Conservation (phyloP, 2,329 filamentous ascomycete species). For the Scedosporium minutisporum region DNA sequence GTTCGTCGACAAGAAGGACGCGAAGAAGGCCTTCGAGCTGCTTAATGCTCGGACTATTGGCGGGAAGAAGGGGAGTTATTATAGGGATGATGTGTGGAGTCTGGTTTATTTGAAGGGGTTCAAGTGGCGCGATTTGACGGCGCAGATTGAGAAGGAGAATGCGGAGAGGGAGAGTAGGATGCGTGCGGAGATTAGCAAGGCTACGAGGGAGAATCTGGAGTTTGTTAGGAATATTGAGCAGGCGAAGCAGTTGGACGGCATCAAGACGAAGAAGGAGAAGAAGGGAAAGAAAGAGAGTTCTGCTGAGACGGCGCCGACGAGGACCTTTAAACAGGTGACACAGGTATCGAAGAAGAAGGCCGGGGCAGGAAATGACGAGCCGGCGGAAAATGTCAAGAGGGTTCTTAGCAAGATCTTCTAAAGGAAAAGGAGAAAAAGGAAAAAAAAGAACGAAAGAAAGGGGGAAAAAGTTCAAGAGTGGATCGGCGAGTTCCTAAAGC, state of each 20-base stretch:
- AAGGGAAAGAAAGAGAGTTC: slow-evolving; percentile 24
- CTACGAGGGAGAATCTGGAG: slow-evolving; percentile 69
- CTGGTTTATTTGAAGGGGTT: slow-evolving; percentile 73
- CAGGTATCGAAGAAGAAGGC: slow-evolving; percentile 40
- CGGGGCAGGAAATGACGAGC: slow-evolving; percentile 27
- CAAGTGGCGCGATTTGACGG: slow-evolving; percentile 68
- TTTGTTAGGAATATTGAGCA: slow-evolving; percentile 72
- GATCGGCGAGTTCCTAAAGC: background rate
- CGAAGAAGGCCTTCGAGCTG: slow-evolving; percentile 65
- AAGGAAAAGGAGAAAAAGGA: slow-evolving; percentile 1
- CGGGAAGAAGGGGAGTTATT: slow-evolving; percentile 75
- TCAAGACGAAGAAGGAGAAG: slow-evolving; percentile 47
- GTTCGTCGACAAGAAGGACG: slow-evolving; percentile 65
- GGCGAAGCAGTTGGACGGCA: slow-evolving; percentile 69
- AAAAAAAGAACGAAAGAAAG: background rate
- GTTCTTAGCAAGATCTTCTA: slow-evolving; percentile 58
- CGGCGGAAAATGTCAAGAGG: slow-evolving; percentile 44
- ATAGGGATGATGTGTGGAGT: slow-evolving; percentile 82
- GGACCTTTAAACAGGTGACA: slow-evolving; percentile 54
- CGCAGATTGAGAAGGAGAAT: slow-evolving; percentile 73
- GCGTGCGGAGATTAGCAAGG: slow-evolving; percentile 66
- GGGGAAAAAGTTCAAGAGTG: too few relatives aligned
- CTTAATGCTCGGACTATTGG: slow-evolving; percentile 72
- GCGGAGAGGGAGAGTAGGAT: slow-evolving; percentile 68
- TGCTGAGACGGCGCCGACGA: slow-evolving; percentile 13